Base-by-base conservation (phyloP, 2,329 filamentous ascomycete species). In the Colletotrichum eremochloae region DNA sequence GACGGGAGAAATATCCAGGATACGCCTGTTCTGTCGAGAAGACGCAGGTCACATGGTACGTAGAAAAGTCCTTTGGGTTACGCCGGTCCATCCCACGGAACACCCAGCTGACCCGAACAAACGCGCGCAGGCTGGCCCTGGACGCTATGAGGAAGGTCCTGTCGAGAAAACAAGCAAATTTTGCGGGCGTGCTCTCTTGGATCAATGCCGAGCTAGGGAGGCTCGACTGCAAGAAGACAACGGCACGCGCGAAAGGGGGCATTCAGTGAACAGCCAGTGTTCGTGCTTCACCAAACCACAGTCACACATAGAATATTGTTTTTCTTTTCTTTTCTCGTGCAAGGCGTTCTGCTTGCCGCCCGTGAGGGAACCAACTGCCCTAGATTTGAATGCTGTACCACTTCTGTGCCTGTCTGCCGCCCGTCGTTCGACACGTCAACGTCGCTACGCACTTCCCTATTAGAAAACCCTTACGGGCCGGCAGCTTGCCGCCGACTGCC, bases 11-110 rank as follows among this genome's bases (percentile, higher is more conserved):
- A 58, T 84, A 86, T 74, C 84, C 86, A 0, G 84, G 80, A 24
- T 92, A 91, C 74, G 80, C 84, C 18, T 94, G 91, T 76, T 83
- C 84, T 29, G 84, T 95, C 40, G 88, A 86, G 64, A 89, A 87
- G 75, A 79, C 80, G 18, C 92, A 95, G 77, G 84, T 90, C 2
- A 78, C 81, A 67, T 91, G 91, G 91, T 92, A 80, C 83, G 90
- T 84, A 24, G 18, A 29, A 53, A 33, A 31, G 14, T 15, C 29
- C 14, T 33, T 33, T 18, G 14, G 14, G 3, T 20, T 48, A 2
- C 29, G 48, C 50, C 15, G 29, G 29, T 18, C 29, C 29, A 14
- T 33, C 14, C 12, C 29, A 31, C 14, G 7, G 15, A 31, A 53
- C 29, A 15, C 50, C 7, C 8, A 9, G 50, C 50, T 53, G 50